phyloP scores from a whole-genome alignment of 129 eudicot species.

The Artemisia tridentata region DNA sequence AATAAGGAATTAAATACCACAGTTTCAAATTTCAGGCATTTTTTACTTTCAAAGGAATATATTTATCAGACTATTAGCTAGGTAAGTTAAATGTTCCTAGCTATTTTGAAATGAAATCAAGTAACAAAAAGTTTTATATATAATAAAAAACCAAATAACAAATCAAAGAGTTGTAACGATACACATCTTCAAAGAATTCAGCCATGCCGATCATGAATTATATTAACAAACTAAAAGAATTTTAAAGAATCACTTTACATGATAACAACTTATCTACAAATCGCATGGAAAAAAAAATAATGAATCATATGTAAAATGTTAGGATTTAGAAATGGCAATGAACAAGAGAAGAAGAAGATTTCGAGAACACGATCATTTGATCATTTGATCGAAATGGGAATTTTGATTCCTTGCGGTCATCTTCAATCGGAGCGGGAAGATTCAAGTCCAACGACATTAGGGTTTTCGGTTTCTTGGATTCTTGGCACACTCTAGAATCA shows the following conservation, averaged over 20 bases:
- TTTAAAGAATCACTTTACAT: constrained; percentile 31
- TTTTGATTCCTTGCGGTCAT: constrained; percentile 44
- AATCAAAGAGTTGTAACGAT: constrained; percentile 10
- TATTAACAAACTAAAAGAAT: constrained; percentile 34
- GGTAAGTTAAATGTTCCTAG: too few relatives aligned
- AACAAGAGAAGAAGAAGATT: constrained; percentile 47
- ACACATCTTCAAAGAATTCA: constrained; percentile 20
- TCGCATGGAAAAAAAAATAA: constrained; percentile 11
- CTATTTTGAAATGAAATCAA: not conserved
- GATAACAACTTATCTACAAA: constrained; percentile 16
- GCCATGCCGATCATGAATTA: constrained; percentile 22
- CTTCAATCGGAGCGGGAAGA: constrained; percentile 64
- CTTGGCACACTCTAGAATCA: constrained; percentile 30
- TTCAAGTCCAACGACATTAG: constrained; percentile 63
- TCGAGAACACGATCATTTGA: constrained; percentile 58
- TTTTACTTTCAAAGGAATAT: too few relatives aligned
- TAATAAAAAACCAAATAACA: not conserved
- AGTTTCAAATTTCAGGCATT: too few relatives aligned
- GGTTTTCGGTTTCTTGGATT: constrained; percentile 45
- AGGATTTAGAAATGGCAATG: constrained; percentile 58
- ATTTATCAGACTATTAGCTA: too few relatives aligned
- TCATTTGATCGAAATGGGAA: constrained; percentile 48
- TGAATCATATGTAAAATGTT: constrained; percentile 9
- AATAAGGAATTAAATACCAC: too few relatives aligned
- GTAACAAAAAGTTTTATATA: not conserved